Evolutionary conservation across 1,284 basidiomycete genomes (phyloP).

Genomic region (Caloboletus inedulis): DNA sequence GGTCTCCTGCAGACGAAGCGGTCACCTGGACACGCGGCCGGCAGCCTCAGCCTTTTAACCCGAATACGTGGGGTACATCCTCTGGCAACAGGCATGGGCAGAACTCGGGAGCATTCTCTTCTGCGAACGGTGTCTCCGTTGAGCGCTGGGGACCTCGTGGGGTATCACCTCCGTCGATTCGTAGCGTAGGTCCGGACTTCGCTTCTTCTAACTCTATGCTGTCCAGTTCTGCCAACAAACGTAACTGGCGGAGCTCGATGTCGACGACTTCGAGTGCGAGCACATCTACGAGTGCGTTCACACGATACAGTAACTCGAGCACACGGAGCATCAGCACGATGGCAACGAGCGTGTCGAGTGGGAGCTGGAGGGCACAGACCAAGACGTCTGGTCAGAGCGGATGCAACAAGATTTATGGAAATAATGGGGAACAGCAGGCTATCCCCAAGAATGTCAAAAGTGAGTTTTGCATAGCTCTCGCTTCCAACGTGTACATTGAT

Average conservation of each 20-base stretch:
- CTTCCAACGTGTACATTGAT: slow-evolving; percentile 5
- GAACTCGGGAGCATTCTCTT: slow-evolving; percentile 10
- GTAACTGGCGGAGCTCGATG: slow-evolving; percentile 74
- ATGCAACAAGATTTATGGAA: slow-evolving; percentile 16
- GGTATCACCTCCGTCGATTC: slow-evolving; percentile 38
- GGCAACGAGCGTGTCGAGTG: slow-evolving; percentile 69
- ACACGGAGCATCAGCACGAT: slow-evolving; percentile 68
- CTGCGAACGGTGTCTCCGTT: slow-evolving; percentile 8
- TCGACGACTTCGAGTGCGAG: slow-evolving; percentile 63
- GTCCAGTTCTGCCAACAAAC: slow-evolving; percentile 32
- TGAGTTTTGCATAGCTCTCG: slow-evolving; percentile 39
- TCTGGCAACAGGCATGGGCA: slow-evolving; percentile 11
- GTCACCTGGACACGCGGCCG: slow-evolving; percentile 34
- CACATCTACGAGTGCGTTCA: slow-evolving; percentile 68
- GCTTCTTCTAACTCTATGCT: slow-evolving; percentile 15
- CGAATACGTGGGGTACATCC: slow-evolving; percentile 20
- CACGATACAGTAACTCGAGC: slow-evolving; percentile 75
- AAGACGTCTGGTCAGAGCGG: slow-evolving; percentile 22
- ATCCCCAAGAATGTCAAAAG: slow-evolving; percentile 77
- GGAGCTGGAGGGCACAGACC: slow-evolving; percentile 52
- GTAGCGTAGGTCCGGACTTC: slow-evolving; percentile 42
- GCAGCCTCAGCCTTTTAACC: slow-evolving; percentile 23
- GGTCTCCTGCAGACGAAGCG: slow-evolving; percentile 36
- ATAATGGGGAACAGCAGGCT: slow-evolving; percentile 30
- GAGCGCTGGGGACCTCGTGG: slow-evolving; percentile 26